Conservation (phyloP, 305 asterid species). For the Caryopteris hybrid region DNA sequence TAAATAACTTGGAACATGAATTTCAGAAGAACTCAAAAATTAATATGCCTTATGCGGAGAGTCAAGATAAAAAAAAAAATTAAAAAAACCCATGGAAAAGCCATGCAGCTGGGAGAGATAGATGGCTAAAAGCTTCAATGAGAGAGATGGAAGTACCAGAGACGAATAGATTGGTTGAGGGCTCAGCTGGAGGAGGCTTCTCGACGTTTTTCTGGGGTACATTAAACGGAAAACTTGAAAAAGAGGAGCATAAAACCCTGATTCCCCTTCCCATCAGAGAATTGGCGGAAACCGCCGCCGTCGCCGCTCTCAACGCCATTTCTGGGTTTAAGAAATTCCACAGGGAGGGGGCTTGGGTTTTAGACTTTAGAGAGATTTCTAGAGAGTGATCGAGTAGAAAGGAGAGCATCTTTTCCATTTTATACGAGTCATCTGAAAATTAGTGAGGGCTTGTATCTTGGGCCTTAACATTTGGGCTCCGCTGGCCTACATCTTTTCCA, state of each 20-base stretch:
- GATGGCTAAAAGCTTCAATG: background rate
- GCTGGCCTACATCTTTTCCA: no score
- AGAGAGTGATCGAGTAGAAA: background rate
- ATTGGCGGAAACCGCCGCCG: constrained; percentile 25
- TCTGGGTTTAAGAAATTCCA: constrained; percentile 18
- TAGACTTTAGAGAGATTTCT: constrained; percentile 6
- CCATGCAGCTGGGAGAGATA: background rate
- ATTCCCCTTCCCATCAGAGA: constrained; percentile 25
- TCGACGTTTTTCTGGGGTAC: constrained; percentile 37
- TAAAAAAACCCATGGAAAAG: background rate
- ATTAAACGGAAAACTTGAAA: constrained; percentile 51
- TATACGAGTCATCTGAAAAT: background rate
- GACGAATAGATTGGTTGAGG: constrained; percentile 72
- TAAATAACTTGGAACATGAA: background rate
- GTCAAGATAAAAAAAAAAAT: background rate
- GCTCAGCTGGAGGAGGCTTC: constrained; percentile 62
- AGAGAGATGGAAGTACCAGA: constrained; percentile 35
- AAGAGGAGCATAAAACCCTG: constrained; percentile 34
- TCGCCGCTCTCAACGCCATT: constrained; percentile 59
- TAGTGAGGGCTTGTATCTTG: background rate
- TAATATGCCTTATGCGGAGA: background rate
- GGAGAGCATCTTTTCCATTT: background rate
- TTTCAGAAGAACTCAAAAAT: background rate
- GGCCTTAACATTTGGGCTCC: background rate
- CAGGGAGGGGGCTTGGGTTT: constrained; percentile 7